Percentiles rank a stretch among this genome's conserved stretches.
Conservation (phyloP, 2,329 filamentous ascomycete genomes). For the Fusarium longipes region DNA sequence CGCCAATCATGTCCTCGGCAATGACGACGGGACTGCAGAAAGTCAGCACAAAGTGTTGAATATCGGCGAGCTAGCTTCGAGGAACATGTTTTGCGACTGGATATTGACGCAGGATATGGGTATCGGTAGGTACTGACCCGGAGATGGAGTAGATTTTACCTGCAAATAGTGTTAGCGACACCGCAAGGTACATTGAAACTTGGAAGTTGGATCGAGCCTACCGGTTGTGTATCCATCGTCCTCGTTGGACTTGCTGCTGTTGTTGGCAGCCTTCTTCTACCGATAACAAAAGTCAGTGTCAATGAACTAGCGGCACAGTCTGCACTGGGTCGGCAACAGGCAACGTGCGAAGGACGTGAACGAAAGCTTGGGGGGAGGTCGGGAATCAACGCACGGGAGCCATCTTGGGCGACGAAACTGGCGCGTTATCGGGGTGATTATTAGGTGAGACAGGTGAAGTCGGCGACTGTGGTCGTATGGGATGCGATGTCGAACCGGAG, state of each 20-base stretch:
- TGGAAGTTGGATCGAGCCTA: slow-evolving; percentile 46
- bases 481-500: slow-evolving; percentile 49
- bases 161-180: slow-evolving; percentile 49
- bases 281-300: slow-evolving; percentile 33
- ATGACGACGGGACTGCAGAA: slow-evolving; percentile 83
- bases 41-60: slow-evolving; percentile 48
- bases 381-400: slow-evolving; percentile 62
- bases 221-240: slow-evolving; percentile 55
- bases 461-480: slow-evolving; percentile 48
- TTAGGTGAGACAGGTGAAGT: slow-evolving; percentile 43
- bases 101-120: neutral
- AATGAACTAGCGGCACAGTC: slow-evolving; percentile 20
- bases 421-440: slow-evolving; percentile 42
- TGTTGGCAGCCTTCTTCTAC: slow-evolving; percentile 47
- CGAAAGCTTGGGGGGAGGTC: slow-evolving; percentile 31
- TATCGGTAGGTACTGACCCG: slow-evolving; percentile 60
- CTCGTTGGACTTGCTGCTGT: slow-evolving; percentile 47
- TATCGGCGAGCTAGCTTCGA: slow-evolving; percentile 6
- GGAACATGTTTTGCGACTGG: slow-evolving; percentile 8
- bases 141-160: slow-evolving; percentile 73
- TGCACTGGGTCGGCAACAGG: slow-evolving; percentile 28
- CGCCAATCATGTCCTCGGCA: slow-evolving; percentile 97
- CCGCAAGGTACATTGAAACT: slow-evolving; percentile 27
- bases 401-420: slow-evolving; percentile 59
- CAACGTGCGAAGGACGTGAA: slow-evolving; percentile 1